Evolutionary conservation across 352 stramenopile species (phyloP).

Genomic region (Globisporangium cederbergense): DNA sequence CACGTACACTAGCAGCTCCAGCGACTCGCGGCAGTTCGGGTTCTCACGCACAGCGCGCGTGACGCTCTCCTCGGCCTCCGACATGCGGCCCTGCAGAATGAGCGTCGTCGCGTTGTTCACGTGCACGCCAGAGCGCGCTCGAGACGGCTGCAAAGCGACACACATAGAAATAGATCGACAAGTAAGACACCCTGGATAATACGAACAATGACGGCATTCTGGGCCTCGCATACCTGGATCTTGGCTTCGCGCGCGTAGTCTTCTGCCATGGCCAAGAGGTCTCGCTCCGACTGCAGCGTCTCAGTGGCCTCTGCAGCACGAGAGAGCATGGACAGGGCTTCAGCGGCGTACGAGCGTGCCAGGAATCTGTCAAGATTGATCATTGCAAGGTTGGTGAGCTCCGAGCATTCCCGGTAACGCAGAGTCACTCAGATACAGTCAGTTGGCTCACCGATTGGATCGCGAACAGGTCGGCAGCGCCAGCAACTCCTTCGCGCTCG

Average conservation of each 20-base stretch:
- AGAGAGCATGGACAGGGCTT: conserved; percentile 88
- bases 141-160: conserved; percentile 36
- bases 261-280: conserved; percentile 74
- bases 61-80: conserved; percentile 80
- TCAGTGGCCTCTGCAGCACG: conserved; percentile 76
- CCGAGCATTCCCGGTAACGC: not conserved
- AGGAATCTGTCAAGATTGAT: conserved; percentile 40
- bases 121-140: conserved; percentile 70
- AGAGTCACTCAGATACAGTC: not conserved
- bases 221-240: conserved; percentile 40
- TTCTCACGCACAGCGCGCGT: conserved; percentile 80
- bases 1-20: conserved; percentile 86
- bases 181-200: not conserved
- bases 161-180: not conserved
- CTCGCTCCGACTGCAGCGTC: conserved; percentile 63
- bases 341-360: conserved; percentile 84
- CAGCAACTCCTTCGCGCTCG: conserved; percentile 76
- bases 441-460: conserved; percentile 43
- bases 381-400: not conserved
- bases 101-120: conserved; percentile 83
- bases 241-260: conserved; percentile 77
- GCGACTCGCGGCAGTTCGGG: conserved; percentile 75
- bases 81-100: conserved; percentile 68
- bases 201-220: not conserved
- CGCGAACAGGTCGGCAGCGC: conserved; percentile 64